phyloP scores from a whole-genome alignment of 2,329 filamentous ascomycete genomes.

The Ascochyta rabiei region DNA sequence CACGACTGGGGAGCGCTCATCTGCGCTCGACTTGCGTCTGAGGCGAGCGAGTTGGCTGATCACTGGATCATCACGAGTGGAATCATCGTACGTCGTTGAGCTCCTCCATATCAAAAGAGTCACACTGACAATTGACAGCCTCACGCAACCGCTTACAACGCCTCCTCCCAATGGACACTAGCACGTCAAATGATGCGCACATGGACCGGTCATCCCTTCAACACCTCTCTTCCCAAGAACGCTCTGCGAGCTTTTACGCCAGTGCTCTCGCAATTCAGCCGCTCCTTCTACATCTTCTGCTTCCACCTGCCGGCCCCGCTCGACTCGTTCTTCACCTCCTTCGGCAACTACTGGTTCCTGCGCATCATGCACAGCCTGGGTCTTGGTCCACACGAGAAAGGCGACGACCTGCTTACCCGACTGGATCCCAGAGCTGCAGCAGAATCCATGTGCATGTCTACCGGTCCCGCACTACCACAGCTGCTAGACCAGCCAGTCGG shows the following conservation, averaged over 20 bases:
- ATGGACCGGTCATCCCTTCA: constrained; percentile 53
- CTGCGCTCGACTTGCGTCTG: constrained; percentile 62
- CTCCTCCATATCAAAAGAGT: neutral
- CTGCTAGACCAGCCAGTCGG: constrained; percentile 33
- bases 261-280: constrained; percentile 54
- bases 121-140: constrained; percentile 40
- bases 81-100: constrained; percentile 54
- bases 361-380: constrained; percentile 49
- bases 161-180: constrained; percentile 48
- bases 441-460: constrained; percentile 57
- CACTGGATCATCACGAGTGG: constrained; percentile 62
- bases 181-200: constrained; percentile 59
- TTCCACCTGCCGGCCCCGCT: constrained; percentile 58
- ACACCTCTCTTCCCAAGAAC: constrained; percentile 53
- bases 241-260: constrained; percentile 54
- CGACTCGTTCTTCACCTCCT: constrained; percentile 52
- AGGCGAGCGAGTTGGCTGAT: constrained; percentile 62
- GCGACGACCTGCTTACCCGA: constrained; percentile 16
- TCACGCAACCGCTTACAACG: constrained; percentile 52
- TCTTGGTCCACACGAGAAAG: constrained; percentile 34
- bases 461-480: constrained; percentile 58
- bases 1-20: constrained; percentile 64
- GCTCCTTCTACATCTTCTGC: constrained; percentile 62
- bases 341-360: constrained; percentile 59
- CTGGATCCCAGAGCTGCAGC: constrained; percentile 40